Conservation (phyloP, 768 basidiomycete species). For the Mycena chlorophos region DNA sequence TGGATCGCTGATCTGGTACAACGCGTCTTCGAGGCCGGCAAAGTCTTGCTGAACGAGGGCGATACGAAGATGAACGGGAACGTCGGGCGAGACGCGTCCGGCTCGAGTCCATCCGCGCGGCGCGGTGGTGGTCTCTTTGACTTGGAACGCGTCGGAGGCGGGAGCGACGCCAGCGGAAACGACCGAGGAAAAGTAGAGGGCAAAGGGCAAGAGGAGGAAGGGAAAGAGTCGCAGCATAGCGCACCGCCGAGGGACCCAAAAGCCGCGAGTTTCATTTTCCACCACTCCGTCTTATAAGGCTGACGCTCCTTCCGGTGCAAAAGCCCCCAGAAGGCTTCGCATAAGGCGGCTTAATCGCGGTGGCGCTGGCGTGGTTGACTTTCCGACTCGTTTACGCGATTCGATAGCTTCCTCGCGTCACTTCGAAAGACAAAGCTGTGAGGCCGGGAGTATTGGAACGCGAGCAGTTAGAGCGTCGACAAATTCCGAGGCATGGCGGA, state of each 20-base stretch:
- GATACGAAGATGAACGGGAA: constrained; percentile 56
- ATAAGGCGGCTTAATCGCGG: constrained; percentile 21
- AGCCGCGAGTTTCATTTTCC: constrained; percentile 20
- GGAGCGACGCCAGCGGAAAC: constrained; percentile 19
- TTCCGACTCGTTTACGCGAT: constrained; percentile 23
- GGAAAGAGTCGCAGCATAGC: constrained; percentile 17
- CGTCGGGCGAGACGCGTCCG: constrained; percentile 43
- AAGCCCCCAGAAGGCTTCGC: constrained; percentile 22
- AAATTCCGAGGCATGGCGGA: constrained; percentile 15
- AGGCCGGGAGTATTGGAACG: constrained; percentile 8
- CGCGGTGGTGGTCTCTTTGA: constrained; percentile 52
- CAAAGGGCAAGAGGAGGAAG: constrained; percentile 22
- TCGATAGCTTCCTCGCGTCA: constrained; percentile 18
- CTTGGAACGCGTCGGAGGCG: constrained; percentile 25
- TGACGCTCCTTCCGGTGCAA: constrained; percentile 15
- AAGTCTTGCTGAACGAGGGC: constrained; percentile 58
- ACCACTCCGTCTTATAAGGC: constrained; percentile 17
- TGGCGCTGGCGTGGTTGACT: constrained; percentile 22
- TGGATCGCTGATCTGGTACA: constrained; percentile 2
- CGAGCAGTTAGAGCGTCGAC: constrained; percentile 3
- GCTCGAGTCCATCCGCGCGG: constrained; percentile 50
- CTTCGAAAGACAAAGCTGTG: constrained; percentile 23
- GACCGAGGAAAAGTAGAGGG: constrained; percentile 22
- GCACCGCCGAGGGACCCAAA: background rate
- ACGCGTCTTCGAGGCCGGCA: background rate